These are phyloP conservation scores for Gleditsia sinensis DNA, from an alignment of 306 rosid genomes.

Conservation along the genomic window DNA sequence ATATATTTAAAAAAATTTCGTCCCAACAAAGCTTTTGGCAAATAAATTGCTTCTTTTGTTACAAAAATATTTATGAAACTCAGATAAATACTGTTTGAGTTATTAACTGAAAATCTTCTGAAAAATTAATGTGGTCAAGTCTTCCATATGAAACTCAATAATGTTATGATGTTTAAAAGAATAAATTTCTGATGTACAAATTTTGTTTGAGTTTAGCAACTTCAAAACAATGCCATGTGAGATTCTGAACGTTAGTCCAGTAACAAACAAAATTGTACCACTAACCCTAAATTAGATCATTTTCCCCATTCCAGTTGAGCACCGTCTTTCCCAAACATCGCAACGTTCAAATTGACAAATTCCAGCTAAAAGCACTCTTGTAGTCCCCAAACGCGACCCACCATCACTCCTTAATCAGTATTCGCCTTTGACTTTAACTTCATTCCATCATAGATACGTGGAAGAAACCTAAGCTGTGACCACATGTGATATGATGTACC, in stretches of 20 bases:
- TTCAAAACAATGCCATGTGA: constrained; percentile 13
- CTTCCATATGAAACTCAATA: too few species aligned
- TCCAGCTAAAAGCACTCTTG: not conserved
- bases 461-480: not conserved
- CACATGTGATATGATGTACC: not conserved
- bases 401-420: not conserved
- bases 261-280: constrained; percentile 20
- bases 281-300: not conserved
- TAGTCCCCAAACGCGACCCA: too few species aligned
- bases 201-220: too few species aligned
- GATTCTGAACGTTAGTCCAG: not conserved
- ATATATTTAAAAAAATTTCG: too few species aligned
- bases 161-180: not conserved
- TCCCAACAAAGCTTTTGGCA: too few species aligned
- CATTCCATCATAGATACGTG: not conserved
- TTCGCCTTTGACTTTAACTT: not conserved
- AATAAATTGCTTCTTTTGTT: too few species aligned
- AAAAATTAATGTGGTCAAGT: not conserved
- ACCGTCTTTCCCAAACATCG: not conserved
- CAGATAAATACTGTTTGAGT: too few species aligned
- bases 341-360: constrained; percentile 22
- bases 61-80: too few species aligned
- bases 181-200: not conserved
- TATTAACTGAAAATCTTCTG: too few species aligned
- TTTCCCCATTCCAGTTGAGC: not conserved